These are phyloP conservation scores for Thelephora aurantiotincta DNA, from an alignment of 768 basidiomycete species.

Conservation along the genomic window DNA sequence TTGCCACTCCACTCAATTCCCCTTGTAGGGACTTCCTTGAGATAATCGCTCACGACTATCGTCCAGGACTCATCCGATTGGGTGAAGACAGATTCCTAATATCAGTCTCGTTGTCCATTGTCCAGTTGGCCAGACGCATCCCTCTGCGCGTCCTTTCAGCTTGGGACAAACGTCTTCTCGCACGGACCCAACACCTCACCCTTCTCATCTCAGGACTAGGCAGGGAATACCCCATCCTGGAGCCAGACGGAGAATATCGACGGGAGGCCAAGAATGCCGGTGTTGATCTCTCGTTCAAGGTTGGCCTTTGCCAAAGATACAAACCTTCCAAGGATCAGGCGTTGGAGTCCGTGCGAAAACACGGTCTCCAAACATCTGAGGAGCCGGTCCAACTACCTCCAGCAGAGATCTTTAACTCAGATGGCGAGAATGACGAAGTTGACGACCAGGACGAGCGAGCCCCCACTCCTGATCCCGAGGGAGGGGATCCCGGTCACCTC, in stretches of 20 bases:
- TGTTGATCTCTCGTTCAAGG: conserved; percentile 34
- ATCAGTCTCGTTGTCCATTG: conserved; percentile 42
- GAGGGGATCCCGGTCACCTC: conserved; percentile 27
- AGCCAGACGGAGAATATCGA: conserved; percentile 26
- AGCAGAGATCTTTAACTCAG: conserved; percentile 23
- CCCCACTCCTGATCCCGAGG: conserved; percentile 6
- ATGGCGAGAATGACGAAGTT: conserved; percentile 13
- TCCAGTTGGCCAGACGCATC: conserved; percentile 34
- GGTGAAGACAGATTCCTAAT: conserved; percentile 37
- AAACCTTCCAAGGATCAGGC: conserved; percentile 43
- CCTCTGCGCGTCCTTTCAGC: conserved; percentile 56
- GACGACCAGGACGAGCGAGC: conserved; percentile 14
- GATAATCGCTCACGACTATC: conserved; percentile 38
- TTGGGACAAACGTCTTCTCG: conserved; percentile 55
- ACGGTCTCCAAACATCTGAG: conserved; percentile 23
- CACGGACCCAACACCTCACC: conserved; percentile 41
- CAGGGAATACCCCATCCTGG: conserved; percentile 38
- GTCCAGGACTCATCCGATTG: conserved; percentile 43
- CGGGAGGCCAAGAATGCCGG: conserved; percentile 21
- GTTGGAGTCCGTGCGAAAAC: conserved; percentile 32
- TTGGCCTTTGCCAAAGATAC: conserved; percentile 45
- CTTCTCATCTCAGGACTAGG: conserved; percentile 48
- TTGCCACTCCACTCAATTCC: conserved; percentile 2
- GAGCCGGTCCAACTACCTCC: conserved; percentile 15
- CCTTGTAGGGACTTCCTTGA: conserved; percentile 43